Evolutionary conservation across 495 filamentous ascomycete genomes (phyloP), one percentile per base, ranked within the genome.

Genomic region (Rostrohypoxylon terebratum): DNA sequence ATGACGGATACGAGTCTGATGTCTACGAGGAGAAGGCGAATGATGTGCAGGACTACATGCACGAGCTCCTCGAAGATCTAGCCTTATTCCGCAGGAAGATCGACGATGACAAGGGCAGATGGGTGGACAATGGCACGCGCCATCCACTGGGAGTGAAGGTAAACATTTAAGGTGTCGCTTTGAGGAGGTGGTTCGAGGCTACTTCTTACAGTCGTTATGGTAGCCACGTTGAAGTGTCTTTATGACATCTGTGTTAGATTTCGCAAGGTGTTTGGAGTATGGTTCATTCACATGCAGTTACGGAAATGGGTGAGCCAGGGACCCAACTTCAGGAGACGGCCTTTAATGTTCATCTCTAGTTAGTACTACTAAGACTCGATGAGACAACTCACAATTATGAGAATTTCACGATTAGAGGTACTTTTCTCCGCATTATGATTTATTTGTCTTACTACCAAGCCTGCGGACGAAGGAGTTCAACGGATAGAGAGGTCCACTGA

Each of bases 31-130:
- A 85, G 1, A 80, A 88, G 18, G 80, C 82, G 42, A 83, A 81
- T 4, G 80, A 84, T 36, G 87, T 92, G 82, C 90, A 93, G 67
- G 85, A 86, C 28, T 84, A 87, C 74, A 89, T 93, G 84, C 85
- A 90, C 63, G 88, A 90, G 50, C 81, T 96, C 61, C 81, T 97
- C 63, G 87, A 89, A 60, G 94, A 97, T 74, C 75, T 99, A 47
- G 87, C 87, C 18, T 75, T 97, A 72, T 97, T 98, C 80, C 90
- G 90, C 75, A 87, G 88, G 73, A 97, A 97, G 82, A 85, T 97
- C 38, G 88, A 84, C 14, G 92, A 94, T 69, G 96, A 99, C 65
- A 87, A 86, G 77, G 67, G 69, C 18, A 64, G 87, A n/a, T 89
- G 88, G 69, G 54, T 83, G 70, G 78, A 78, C 10, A 79, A 81